These are phyloP conservation scores for Annulohypoxylon nitens DNA, from an alignment of 495 filamentous ascomycete species.

Conservation along the genomic window DNA sequence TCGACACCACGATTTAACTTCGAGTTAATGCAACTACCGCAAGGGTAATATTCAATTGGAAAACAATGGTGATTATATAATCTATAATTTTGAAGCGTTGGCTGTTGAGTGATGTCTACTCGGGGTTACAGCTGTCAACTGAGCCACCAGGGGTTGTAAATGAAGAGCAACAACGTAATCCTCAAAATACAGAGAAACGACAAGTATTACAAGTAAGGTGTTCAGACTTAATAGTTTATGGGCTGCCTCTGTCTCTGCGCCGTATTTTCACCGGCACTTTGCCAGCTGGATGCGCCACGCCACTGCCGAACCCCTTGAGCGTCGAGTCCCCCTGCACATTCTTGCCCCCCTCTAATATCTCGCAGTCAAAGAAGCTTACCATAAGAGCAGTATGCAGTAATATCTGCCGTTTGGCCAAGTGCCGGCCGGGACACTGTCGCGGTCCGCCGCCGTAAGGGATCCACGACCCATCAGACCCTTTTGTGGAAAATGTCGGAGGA, in stretches of 20 bases:
- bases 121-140: too few relatives aligned
- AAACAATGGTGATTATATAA: too few relatives aligned
- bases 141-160: too few relatives aligned
- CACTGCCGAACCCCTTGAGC: slow-evolving; percentile 46
- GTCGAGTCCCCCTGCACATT: slow-evolving; percentile 40
- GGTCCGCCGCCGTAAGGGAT: slow-evolving; percentile 54
- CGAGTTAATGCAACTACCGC: too few relatives aligned
- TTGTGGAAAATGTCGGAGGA: slow-evolving; percentile 47
- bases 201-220: not conserved
- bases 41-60: too few relatives aligned
- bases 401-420: slow-evolving; percentile 54
- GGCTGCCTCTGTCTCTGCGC: slow-evolving; percentile 19
- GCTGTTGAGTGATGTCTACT: too few relatives aligned
- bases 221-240: not conserved
- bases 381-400: slow-evolving; percentile 46
- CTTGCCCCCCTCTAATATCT: slow-evolving; percentile 41
- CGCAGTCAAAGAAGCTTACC: slow-evolving; percentile 49
- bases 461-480: slow-evolving; percentile 52
- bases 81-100: too few relatives aligned
- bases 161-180: too few relatives aligned
- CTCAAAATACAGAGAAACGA: too few relatives aligned
- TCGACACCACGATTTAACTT: too few relatives aligned
- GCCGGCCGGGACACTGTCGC: slow-evolving; percentile 50
- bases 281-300: slow-evolving; percentile 40
- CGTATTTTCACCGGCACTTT: slow-evolving; percentile 38